phyloP scores from a whole-genome alignment of 1,139 yeast genomes.

The Saccharomyces hybrid region DNA sequence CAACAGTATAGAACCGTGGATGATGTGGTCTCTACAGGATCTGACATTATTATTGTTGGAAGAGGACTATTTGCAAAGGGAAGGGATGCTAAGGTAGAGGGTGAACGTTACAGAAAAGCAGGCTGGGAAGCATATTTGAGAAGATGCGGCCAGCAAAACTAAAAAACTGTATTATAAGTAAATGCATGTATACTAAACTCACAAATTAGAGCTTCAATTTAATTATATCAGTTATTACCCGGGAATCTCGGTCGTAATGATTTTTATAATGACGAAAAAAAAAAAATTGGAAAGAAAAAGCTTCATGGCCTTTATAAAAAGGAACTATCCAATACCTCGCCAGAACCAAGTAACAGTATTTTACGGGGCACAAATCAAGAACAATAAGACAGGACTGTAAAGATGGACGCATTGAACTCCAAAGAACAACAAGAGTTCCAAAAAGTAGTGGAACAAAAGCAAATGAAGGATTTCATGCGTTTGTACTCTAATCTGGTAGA shows the following conservation, averaged over 20 bases:
- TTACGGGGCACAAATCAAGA: neutral
- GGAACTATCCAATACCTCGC: neutral
- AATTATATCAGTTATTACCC: neutral
- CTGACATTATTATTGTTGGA: constrained; percentile 94
- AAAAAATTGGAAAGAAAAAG: neutral
- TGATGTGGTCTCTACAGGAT: constrained; percentile 73
- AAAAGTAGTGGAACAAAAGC: constrained; percentile 92
- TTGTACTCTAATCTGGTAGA: constrained; percentile 89
- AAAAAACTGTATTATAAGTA: neutral
- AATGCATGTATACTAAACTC: neutral
- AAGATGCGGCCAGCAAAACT: constrained; percentile 26
- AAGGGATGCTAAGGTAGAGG: constrained; percentile 82
- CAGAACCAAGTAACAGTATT: neutral
- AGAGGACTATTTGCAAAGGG: constrained; percentile 96
- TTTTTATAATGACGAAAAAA: neutral
- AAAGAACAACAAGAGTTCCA: constrained; percentile 96
- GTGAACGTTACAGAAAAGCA: constrained; percentile 80
- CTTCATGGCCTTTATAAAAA: constrained; percentile 5
- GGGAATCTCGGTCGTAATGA: constrained; percentile 1
- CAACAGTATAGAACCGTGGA: constrained; percentile 94
- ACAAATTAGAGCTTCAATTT: neutral
- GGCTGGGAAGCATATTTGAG: constrained; percentile 86
- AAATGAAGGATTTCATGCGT: constrained; percentile 98
- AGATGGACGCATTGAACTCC: constrained; percentile 75
- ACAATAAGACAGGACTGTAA: constrained; percentile 9